Conservation (phyloP, 1,284 basidiomycete genomes). For the Ustilago vetiveriae region DNA sequence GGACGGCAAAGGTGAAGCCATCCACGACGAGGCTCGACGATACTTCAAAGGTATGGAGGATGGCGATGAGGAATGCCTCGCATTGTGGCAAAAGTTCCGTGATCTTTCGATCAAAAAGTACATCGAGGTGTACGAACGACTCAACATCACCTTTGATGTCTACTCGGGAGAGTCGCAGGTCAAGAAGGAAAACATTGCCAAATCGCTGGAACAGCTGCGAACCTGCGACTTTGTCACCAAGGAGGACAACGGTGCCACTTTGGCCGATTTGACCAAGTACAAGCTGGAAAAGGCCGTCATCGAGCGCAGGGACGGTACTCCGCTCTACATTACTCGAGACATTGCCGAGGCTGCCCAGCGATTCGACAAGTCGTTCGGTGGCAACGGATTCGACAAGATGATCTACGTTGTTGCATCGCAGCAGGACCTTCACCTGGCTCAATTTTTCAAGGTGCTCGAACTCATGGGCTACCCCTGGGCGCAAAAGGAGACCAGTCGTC, state of each 20-base stretch:
- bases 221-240: conserved; percentile 39
- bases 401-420: conserved; percentile 94
- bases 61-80: conserved; percentile 79
- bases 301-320: conserved; percentile 94
- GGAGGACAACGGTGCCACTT: conserved; percentile 63
- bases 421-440: conserved; percentile 90
- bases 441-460: conserved; percentile 93
- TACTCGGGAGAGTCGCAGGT: conserved; percentile 95
- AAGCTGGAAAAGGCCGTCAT: conserved; percentile 85
- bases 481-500: conserved; percentile 69
- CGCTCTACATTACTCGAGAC: conserved; percentile 98
- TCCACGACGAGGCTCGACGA: conserved; percentile 83
- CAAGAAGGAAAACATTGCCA: conserved; percentile 79
- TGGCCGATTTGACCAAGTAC: conserved; percentile 63
- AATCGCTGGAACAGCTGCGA: conserved; percentile 59
- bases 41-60: conserved; percentile 99
- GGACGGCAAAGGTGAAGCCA: conserved; percentile 71
- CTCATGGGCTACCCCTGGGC: conserved; percentile 92
- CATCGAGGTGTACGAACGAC: conserved; percentile 83
- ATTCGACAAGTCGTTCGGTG: conserved; percentile 71
- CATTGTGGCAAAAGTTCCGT: conserved; percentile 92
- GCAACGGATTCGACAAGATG: conserved; percentile 86
- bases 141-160: conserved; percentile 92
- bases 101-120: conserved; percentile 91
- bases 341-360: conserved; percentile 93